Evolutionary conservation across 495 filamentous ascomycete species (phyloP).

Genomic region (Lepidopterella palustris): DNA sequence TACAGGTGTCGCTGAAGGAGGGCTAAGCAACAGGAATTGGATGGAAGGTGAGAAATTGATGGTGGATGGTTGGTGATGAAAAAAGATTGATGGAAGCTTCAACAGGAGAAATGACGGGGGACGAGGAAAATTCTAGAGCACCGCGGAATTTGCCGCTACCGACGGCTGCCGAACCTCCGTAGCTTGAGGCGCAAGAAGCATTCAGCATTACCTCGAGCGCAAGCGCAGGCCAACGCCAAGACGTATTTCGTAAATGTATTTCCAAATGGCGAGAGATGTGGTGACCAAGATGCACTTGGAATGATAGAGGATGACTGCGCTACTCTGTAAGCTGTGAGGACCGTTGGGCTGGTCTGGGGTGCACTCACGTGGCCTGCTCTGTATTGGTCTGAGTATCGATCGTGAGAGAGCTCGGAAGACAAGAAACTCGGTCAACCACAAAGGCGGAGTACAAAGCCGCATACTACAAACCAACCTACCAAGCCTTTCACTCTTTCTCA

Average conservation of each 20-base stretch:
- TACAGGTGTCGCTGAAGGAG: slow-evolving; percentile 23
- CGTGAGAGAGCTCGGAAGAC: neutral
- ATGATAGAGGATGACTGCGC: too few relatives aligned
- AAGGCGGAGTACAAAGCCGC: neutral
- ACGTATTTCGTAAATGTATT: neutral
- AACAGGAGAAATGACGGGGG: slow-evolving; percentile 1
- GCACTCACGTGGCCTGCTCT: neutral
- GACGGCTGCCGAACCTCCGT: neutral
- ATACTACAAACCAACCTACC: neutral
- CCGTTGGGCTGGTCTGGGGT: neutral
- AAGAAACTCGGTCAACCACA: neutral
- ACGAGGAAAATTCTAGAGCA: slow-evolving; percentile 21
- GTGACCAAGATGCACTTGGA: neutral
- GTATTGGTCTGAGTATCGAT: neutral
- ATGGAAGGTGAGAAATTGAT: slow-evolving; percentile 7
- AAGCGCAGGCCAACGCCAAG: too few relatives aligned
- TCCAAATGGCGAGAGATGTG: neutral
- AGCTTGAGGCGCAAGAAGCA: too few relatives aligned
- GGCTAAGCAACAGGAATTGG: slow-evolving; percentile 18
- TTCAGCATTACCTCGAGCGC: too few relatives aligned
- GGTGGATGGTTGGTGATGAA: neutral
- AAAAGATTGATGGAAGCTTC: neutral
- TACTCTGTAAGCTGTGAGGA: neutral
- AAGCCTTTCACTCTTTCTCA: neutral
- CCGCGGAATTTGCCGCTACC: slow-evolving; percentile 11